Evolutionary conservation across 495 filamentous ascomycete genomes (phyloP).

Genomic region (Tuber aestivum): DNA sequence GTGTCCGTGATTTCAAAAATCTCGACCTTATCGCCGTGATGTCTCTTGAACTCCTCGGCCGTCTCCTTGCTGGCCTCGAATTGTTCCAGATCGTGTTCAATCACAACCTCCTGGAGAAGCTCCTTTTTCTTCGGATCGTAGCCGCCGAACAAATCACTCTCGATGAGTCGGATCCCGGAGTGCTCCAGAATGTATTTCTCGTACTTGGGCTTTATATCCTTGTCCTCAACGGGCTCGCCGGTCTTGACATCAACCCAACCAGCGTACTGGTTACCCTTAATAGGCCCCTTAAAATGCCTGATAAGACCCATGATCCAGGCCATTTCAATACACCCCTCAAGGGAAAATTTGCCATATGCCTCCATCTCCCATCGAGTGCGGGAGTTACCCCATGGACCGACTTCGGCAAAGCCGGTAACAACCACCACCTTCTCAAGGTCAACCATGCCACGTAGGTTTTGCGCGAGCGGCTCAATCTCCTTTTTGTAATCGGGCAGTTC

Average conservation of each 20-base stretch:
- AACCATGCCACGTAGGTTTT: constrained; percentile 90
- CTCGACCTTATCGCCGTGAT: constrained; percentile 95
- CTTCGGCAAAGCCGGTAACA: constrained; percentile 91
- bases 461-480: constrained; percentile 81
- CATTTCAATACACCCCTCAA: constrained; percentile 98
- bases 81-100: constrained; percentile 91
- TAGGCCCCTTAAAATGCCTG: constrained; percentile 95
- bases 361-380: constrained; percentile 99
- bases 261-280: constrained; percentile 94
- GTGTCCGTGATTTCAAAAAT: constrained; percentile 93
- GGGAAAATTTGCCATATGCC: constrained; percentile 88
- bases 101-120: constrained; percentile 92
- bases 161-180: constrained; percentile 93
- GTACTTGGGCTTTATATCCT: constrained; percentile 93
- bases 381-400: constrained; percentile 97
- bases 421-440: constrained; percentile 97
- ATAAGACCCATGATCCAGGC: constrained; percentile 99
- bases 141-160: constrained; percentile 92
- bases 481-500: constrained; percentile 81
- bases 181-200: constrained; percentile 95
- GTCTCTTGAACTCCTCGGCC: constrained; percentile 90
- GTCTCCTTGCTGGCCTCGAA: constrained; percentile 97
- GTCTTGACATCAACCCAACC: constrained; percentile 96
- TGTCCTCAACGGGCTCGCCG: constrained; percentile 92
- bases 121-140: constrained; percentile 99